Base-by-base conservation (phyloP, 768 basidiomycete species). In the Suillus variegatus region DNA sequence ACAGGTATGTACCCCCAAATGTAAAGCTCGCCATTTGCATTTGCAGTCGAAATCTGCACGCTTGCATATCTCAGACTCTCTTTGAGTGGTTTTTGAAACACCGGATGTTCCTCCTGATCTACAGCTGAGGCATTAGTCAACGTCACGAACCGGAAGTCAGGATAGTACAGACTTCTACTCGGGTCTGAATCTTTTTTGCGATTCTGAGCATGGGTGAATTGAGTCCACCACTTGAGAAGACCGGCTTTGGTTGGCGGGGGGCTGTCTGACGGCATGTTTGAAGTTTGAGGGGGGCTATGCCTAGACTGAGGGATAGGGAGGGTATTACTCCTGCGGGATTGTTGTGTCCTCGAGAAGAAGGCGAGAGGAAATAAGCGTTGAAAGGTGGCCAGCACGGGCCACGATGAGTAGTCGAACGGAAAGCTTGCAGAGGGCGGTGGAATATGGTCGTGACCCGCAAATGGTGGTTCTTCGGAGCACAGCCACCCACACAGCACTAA, bases 1-100 rank as follows among this genome's bases (percentile, higher is more conserved):
- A 98, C 94, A 10, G 97, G 97, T 58, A 99, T 93, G 74, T 92
- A 92, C 1, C 96, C 95, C 91, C 93, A 96, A 6, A 95, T 91
- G 74, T 92, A 93, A 20, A 94, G 83, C 68, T 92, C 88, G 9
- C 94, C 94, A 66, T 86, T 86, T 13, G 90, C 82, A 65, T 91
- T 92, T 7, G 93, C 89, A 16, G 95, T 97, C 12, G 92, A 94
- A 74, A 99, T 97, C 73, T 96, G 95, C 1, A 97, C 97, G 71
- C 87, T 91, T 18, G 97, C 97, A 75, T 91, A 91, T 71, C 84
- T 85, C 69, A 99, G 81, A 66, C 91, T 91, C 73, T 96, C 93
- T 70, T 85, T 85, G 72, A 98, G 86, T 2, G 94, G 89, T 64
- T 87, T 91, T 6, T 92, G 92, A 72, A 99, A 99, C 38, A 99